Evolutionary conservation across 768 basidiomycete species (phyloP).

Genomic region (Amyloporia xantha): DNA sequence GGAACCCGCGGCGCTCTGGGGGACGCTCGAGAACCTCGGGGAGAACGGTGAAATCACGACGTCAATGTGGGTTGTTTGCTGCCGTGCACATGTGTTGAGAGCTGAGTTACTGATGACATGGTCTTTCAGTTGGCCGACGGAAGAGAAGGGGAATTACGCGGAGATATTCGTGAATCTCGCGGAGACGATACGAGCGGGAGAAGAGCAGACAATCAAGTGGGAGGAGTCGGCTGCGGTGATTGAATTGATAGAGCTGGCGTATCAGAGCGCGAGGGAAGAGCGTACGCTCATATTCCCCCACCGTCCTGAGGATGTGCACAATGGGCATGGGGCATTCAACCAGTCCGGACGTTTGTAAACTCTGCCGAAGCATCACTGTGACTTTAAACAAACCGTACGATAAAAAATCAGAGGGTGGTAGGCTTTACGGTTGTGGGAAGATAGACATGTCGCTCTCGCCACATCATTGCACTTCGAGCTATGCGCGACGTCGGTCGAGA

Average conservation of each 20-base stretch:
- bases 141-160: conserved; percentile 49
- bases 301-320: too few relatives aligned
- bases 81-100: neutral
- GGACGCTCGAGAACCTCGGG: conserved; percentile 49
- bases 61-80: conserved; percentile 27
- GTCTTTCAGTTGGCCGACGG: conserved; percentile 52
- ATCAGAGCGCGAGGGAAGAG: conserved; percentile 58
- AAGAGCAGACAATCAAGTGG: conserved; percentile 59
- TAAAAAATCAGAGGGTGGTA: too few relatives aligned
- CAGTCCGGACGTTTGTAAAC: too few relatives aligned
- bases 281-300: conserved; percentile 32
- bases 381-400: too few relatives aligned
- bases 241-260: conserved; percentile 71
- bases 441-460: too few relatives aligned
- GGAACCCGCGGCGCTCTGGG: conserved; percentile 60
- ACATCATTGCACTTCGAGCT: too few relatives aligned
- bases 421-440: too few relatives aligned
- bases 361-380: too few relatives aligned
- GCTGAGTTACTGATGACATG: neutral
- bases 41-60: conserved; percentile 35
- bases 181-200: conserved; percentile 48
- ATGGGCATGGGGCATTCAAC: too few relatives aligned
- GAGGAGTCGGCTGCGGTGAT: conserved; percentile 66
- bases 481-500: too few relatives aligned
- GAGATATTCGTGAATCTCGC: conserved; percentile 63